These are phyloP conservation scores for Trypanosoma vivax DNA, from an alignment of 208 protist species.

Conservation along the genomic window DNA sequence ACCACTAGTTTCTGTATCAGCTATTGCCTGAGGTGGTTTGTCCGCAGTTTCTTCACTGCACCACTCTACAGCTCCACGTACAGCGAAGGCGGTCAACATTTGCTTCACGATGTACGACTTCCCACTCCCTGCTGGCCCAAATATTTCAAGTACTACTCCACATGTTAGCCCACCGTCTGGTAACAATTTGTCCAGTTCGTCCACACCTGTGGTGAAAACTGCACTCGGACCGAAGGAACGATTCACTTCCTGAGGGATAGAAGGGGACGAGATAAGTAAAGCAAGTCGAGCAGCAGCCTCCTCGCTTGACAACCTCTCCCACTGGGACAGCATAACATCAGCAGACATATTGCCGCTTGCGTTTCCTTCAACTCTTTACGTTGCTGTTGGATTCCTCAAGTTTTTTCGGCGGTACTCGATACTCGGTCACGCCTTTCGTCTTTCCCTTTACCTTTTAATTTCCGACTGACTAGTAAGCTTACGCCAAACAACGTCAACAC, in stretches of 20 bases:
- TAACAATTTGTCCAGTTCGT: conserved; percentile 11
- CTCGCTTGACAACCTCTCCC: conserved; percentile 8
- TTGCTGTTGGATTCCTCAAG: too few relatives aligned
- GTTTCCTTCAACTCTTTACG: too few relatives aligned
- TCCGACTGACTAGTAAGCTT: too few relatives aligned
- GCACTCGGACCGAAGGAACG: conserved; percentile 1
- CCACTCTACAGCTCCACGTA: conserved; percentile 9
- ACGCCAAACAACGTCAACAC: too few relatives aligned
- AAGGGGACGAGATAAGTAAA: neutral
- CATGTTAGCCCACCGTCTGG: conserved; percentile 18
- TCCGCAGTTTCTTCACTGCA: neutral
- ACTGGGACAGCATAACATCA: conserved; percentile 1
- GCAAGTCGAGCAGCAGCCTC: conserved; percentile 8
- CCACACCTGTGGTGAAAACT: conserved; percentile 15
- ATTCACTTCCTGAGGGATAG: neutral
- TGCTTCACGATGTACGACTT: conserved; percentile 14
- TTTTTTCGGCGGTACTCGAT: too few relatives aligned
- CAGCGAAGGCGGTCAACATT: conserved; percentile 10
- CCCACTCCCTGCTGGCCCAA: conserved; percentile 15
- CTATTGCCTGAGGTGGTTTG: too few relatives aligned
- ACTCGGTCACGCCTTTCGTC: too few relatives aligned
- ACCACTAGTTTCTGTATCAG: neutral
- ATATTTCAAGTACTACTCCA: conserved; percentile 17
- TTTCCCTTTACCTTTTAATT: too few relatives aligned
- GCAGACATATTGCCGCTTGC: neutral